Conservation (phyloP, 768 basidiomycete genomes). For the Mrakia blollopis region DNA sequence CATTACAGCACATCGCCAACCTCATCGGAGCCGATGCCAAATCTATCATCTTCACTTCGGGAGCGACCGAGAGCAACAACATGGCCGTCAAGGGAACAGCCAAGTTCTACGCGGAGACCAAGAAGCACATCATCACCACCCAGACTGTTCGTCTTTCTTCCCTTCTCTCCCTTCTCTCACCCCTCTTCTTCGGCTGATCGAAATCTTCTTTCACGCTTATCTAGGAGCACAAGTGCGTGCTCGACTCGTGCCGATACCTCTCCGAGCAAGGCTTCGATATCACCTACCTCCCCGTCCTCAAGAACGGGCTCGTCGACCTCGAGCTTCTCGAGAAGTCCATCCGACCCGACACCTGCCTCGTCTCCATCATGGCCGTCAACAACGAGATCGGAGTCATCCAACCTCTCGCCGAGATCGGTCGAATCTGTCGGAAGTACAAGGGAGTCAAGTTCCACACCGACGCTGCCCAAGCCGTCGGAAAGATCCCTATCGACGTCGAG, state of each 20-base stretch:
- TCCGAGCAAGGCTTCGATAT: conserved; percentile 95
- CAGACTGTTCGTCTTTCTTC: conserved; percentile 64
- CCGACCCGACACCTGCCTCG: conserved; percentile 78
- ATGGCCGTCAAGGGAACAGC: conserved; percentile 97
- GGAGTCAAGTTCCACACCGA: conserved; percentile 96
- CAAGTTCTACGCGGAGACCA: conserved; percentile 71
- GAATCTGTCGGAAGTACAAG: conserved; percentile 68
- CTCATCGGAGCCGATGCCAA: conserved; percentile 91
- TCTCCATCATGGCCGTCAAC: conserved; percentile 98
- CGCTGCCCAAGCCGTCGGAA: conserved; percentile 90
- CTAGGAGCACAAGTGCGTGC: conserved; percentile 98
- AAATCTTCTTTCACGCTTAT: neutral
- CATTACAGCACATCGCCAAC: conserved; percentile 73
- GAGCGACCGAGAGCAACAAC: conserved; percentile 96
- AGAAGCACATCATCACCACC: conserved; percentile 86
- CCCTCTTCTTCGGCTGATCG: conserved; percentile 7
- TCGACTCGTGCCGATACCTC: conserved; percentile 93
- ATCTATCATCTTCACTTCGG: conserved; percentile 95
- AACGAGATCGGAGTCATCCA: conserved; percentile 99
- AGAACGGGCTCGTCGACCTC: conserved; percentile 75
- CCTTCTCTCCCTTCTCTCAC: neutral
- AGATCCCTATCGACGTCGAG: conserved; percentile 87
- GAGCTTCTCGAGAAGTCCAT: conserved; percentile 78
- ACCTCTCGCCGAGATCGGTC: conserved; percentile 90
- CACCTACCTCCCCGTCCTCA: conserved; percentile 91